These are phyloP conservation scores for Naganishia onofrii DNA, from an alignment of 768 basidiomycete genomes.

Conservation along the genomic window DNA sequence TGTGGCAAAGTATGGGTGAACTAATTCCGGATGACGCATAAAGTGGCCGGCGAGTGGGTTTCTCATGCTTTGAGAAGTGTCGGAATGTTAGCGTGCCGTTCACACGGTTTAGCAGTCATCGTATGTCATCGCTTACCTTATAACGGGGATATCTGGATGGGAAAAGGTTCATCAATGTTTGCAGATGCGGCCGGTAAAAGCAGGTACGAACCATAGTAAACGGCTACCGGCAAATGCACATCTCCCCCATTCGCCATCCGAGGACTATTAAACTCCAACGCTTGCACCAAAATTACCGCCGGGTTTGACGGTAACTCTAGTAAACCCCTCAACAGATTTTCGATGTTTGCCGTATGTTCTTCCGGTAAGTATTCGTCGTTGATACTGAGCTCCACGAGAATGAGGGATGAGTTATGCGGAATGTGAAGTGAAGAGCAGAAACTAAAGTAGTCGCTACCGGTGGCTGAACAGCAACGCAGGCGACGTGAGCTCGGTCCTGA, in stretches of 20 bases:
- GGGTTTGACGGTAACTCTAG: slow-evolving; percentile 45
- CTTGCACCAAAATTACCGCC: slow-evolving; percentile 49
- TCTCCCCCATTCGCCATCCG: slow-evolving; percentile 50
- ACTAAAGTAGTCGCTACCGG: slow-evolving; percentile 47
- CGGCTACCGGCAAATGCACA: slow-evolving; percentile 49
- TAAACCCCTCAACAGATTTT: slow-evolving; percentile 49
- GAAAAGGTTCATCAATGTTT: neutral
- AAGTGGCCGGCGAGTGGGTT: slow-evolving; percentile 47
- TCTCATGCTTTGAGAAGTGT: slow-evolving; percentile 38
- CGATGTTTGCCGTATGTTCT: slow-evolving; percentile 51
- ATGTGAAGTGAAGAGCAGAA: slow-evolving; percentile 52
- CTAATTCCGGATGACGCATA: slow-evolving; percentile 44
- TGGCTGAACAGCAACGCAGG: slow-evolving; percentile 34
- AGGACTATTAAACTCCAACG: slow-evolving; percentile 45
- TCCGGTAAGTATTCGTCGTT: slow-evolving; percentile 48
- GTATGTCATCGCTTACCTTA: slow-evolving; percentile 36
- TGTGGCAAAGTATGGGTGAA: slow-evolving; percentile 47
- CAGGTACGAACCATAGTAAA: slow-evolving; percentile 44
- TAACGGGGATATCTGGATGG: slow-evolving; percentile 44
- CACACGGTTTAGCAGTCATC: neutral
- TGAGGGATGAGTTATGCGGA: slow-evolving; percentile 43
- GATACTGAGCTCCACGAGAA: slow-evolving; percentile 50
- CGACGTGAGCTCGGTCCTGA: neutral
- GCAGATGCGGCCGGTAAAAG: neutral
- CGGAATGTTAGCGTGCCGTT: neutral